Percentiles rank a stretch among this genome's conserved stretches.
Conservation (phyloP, 106 monocot genomes). For the Dendrobium officinale region DNA sequence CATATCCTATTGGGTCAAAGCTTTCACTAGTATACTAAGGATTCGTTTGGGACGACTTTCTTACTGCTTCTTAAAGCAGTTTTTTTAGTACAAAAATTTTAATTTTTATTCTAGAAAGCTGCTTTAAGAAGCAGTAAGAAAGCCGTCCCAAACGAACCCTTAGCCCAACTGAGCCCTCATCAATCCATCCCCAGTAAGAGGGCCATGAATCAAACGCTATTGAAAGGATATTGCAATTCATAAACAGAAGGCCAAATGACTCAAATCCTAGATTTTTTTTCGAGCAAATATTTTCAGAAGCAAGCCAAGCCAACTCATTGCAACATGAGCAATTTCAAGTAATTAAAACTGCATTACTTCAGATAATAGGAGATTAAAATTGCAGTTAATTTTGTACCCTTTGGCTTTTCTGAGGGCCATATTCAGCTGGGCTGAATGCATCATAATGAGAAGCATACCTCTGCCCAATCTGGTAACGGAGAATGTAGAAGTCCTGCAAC, state of each 20-base stretch:
- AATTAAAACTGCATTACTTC: neutral
- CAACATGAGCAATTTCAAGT: neutral
- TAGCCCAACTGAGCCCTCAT: neutral
- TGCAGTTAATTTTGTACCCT: slow-evolving; percentile 35
- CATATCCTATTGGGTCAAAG: neutral
- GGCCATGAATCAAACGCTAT: neutral
- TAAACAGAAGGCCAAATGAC: too few relatives aligned
- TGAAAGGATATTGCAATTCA: neutral
- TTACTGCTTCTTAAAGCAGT: too few relatives aligned
- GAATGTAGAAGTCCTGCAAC: slow-evolving; percentile 63
- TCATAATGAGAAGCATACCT: slow-evolving; percentile 63
- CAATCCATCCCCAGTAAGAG: neutral
- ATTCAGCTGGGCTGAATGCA: slow-evolving; percentile 49
- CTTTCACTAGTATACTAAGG: too few relatives aligned
- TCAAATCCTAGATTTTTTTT: neutral
- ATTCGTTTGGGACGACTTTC: too few relatives aligned
- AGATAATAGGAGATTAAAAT: neutral
- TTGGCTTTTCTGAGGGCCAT: slow-evolving; percentile 66
- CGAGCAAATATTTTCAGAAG: neutral
- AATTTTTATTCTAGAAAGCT: too few relatives aligned
- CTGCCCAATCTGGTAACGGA: slow-evolving; percentile 76
- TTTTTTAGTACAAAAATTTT: too few relatives aligned
- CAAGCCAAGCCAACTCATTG: neutral
- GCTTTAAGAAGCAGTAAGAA: too few relatives aligned
- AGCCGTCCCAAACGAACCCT: too few relatives aligned